Conservation (phyloP, 192 early-diverging fungal genomes). For the Dissophora ornata region DNA sequence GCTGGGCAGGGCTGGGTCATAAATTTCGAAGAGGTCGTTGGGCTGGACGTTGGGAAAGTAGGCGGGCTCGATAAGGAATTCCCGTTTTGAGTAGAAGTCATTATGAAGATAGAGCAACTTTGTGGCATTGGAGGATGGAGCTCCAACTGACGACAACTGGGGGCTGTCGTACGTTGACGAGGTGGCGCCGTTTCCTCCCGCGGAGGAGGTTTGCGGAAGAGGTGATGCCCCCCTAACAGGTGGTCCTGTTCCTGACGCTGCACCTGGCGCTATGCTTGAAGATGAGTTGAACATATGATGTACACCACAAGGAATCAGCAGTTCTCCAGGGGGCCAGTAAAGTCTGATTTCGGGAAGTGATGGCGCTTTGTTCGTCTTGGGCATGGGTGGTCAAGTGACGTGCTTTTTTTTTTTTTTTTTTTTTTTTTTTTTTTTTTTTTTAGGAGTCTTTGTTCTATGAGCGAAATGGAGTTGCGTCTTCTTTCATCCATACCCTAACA, state of each 20-base stretch:
- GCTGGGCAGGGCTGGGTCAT: slow-evolving; percentile 45
- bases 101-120: slow-evolving; percentile 68
- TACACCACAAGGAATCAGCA: no score
- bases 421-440: neutral
- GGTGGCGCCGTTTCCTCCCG: slow-evolving; percentile 5
- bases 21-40: slow-evolving; percentile 76
- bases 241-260: neutral
- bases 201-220: neutral
- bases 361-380: no score
- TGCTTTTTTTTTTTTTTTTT: slow-evolving; percentile 8
- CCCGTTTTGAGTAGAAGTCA: slow-evolving; percentile 64
- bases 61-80: slow-evolving; percentile 79
- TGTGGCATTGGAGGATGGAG: slow-evolving; percentile 10
- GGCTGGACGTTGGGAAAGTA: slow-evolving; percentile 65
- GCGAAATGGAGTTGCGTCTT: no score
- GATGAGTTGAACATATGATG: slow-evolving; percentile 7
- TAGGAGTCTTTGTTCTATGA: no score
- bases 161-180: slow-evolving; percentile 3
- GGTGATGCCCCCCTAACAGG: slow-evolving; percentile 11
- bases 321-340: no score
- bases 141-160: slow-evolving; percentile 1
- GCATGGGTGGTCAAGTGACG: slow-evolving; percentile 28
- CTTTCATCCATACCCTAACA: no score
- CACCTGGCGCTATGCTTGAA: neutral
- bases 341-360: no score